These are phyloP conservation scores for Arthrinium phaeospermum DNA, from an alignment of 2,329 filamentous ascomycete genomes.

Conservation along the genomic window DNA sequence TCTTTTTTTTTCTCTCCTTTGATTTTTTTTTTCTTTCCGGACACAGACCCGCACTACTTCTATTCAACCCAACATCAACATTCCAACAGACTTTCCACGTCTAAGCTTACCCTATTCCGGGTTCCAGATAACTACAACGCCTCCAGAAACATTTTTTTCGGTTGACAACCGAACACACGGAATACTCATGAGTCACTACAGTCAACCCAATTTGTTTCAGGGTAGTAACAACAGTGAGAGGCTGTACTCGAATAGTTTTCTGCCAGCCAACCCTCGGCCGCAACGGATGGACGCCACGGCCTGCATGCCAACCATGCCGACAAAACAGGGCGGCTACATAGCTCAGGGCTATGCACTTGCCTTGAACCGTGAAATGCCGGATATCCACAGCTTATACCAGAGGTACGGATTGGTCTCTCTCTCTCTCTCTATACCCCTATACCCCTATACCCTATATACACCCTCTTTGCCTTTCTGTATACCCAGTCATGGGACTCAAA, in stretches of 20 bases:
- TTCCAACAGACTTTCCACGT: neutral
- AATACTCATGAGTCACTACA: constrained; percentile 7
- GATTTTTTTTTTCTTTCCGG: constrained; percentile 20
- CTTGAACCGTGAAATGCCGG: constrained; percentile 3
- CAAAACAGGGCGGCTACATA: constrained; percentile 6
- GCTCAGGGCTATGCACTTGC: neutral
- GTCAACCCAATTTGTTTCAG: constrained; percentile 5
- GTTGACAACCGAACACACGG: neutral
- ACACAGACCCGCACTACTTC: constrained; percentile 1
- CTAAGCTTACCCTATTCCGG: constrained; percentile 9
- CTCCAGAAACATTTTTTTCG: neutral
- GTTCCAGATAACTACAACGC: neutral
- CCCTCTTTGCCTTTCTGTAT: neutral
- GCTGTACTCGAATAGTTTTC: neutral
- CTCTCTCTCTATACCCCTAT: neutral
- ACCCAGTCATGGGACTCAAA: neutral
- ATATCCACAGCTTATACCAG: constrained; percentile 11
- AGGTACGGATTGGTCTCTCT: neutral
- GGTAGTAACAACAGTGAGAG: neutral
- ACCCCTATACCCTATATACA: neutral
- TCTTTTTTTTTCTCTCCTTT: constrained; percentile 21
- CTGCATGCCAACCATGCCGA: neutral
- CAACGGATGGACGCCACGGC: neutral
- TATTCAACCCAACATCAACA: neutral
- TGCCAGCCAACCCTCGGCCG: constrained; percentile 4